Base-by-base conservation (phyloP, 148 eudicot genomes). In the Spergularia marina region DNA sequence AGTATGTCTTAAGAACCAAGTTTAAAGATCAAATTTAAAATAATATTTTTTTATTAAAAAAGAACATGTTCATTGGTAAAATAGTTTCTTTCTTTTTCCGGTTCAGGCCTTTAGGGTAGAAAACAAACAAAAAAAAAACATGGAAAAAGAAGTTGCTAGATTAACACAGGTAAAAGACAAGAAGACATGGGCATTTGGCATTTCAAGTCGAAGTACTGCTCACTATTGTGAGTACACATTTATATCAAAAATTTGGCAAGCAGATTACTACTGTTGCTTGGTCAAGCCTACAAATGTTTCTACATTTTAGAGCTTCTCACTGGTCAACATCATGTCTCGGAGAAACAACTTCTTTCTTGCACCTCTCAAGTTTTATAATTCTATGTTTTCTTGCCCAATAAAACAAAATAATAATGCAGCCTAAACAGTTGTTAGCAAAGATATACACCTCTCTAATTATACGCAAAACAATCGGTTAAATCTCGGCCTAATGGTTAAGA, bases 321-420 rank as follows among this genome's bases (percentile, higher is more conserved):
- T 77, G 23, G 74, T 77, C 79, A 77, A 57, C 74, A 77, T 70
- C 79, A 77, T 70, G 69, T 61, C 68, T 77, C 68, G 73, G 79
- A 76, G 57, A 44, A 56, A 57, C 16, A 25, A 76, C 20, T 53
- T 14, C 77, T 75, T 49, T 75, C 59, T 54, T 75, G 71, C 66
- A 61, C 53, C 49, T 58, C 47, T 58, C 14, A n/a, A 44, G 0
- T 13, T 20, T 65, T 75, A 63, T 56, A 30, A 25, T 62, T 62
- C 13, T 12, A 25, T 23, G 25, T 23, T 23, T 23, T 23, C n/a
- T 23, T 23, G 25, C 34, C 34, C 30, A 39, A 25, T 62, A 57
- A 57, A 57, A 30, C 36, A 30, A 30, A 30, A 30, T 30, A 30
- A 30, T 30, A 30, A 30, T 30, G 36, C 36, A 30, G 36, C 36